Percentiles rank a stretch among this genome's conserved stretches.
These are phyloP conservation scores for Phytophthora pluvialis DNA, from an alignment of 352 stramenopile species.

Conservation along the genomic window DNA sequence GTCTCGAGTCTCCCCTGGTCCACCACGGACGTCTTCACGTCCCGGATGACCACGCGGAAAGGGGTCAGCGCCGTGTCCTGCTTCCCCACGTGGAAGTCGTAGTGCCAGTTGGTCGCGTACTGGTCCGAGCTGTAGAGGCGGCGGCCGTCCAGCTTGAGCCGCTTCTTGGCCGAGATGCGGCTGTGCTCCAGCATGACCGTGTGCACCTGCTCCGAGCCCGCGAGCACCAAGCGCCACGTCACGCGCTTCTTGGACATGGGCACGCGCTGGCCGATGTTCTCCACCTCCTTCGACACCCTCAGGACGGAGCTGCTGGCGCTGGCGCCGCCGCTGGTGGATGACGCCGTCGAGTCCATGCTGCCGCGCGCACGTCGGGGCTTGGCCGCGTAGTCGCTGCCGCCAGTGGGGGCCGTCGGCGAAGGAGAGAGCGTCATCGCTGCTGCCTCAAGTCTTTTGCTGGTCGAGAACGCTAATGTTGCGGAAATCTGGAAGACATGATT, in stretches of 20 bases:
- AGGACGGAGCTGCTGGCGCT: slow-evolving; percentile 51
- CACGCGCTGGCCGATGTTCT: slow-evolving; percentile 86
- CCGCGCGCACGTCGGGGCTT: slow-evolving; percentile 41
- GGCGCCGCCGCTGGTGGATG: slow-evolving; percentile 19
- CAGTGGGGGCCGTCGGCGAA: slow-evolving; percentile 39
- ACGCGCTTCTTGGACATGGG: slow-evolving; percentile 86
- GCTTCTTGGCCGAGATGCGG: slow-evolving; percentile 84
- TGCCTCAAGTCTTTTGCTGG: not conserved
- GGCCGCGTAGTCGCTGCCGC: slow-evolving; percentile 26
- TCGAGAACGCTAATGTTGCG: not conserved
- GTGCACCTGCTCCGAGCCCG: slow-evolving; percentile 76
- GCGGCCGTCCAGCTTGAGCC: slow-evolving; percentile 78
- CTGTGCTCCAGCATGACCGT: slow-evolving; percentile 88
- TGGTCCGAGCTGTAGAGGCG: slow-evolving; percentile 75
- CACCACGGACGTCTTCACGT: slow-evolving; percentile 76
- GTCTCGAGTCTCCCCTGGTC: slow-evolving; percentile 71
- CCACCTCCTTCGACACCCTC: slow-evolving; percentile 71
- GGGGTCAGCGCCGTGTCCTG: slow-evolving; percentile 32
- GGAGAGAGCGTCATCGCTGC: slow-evolving; percentile 50
- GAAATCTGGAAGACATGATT: slow-evolving; percentile 25
- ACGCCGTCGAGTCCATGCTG: slow-evolving; percentile 40
- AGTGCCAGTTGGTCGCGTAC: slow-evolving; percentile 76
- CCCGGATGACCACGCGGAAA: slow-evolving; percentile 77
- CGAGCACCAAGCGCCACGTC: slow-evolving; percentile 86
- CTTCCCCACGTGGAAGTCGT: slow-evolving; percentile 70